These are phyloP conservation scores for Coemansia umbellata DNA, from an alignment of 192 early-diverging fungal genomes.

Conservation along the genomic window DNA sequence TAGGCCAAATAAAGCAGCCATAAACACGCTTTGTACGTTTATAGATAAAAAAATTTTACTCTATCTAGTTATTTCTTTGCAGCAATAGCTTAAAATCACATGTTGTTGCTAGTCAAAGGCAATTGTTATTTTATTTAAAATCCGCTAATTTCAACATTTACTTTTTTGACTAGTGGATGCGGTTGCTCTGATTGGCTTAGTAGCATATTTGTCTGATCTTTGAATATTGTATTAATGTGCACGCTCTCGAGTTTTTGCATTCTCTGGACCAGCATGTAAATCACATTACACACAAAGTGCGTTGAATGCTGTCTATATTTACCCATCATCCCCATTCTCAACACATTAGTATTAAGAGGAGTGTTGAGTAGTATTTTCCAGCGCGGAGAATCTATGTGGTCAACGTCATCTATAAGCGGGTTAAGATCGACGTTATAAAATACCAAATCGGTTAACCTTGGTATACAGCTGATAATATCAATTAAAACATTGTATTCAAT, in stretches of 20 bases:
- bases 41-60: no score
- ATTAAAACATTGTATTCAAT: background rate
- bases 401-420: background rate
- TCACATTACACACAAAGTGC: background rate
- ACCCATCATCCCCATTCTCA: background rate
- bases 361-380: background rate
- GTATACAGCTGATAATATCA: background rate
- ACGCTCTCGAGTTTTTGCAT: background rate
- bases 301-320: background rate
- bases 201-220: no score
- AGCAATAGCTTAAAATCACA: no score
- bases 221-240: no score
- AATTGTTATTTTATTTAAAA: no score
- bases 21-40: no score
- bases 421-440: background rate
- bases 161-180: background rate
- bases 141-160: no score
- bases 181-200: background rate
- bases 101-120: no score
- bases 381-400: background rate
- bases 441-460: background rate
- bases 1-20: no score
- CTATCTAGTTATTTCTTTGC: no score
- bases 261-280: background rate
- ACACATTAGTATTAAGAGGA: background rate